These are phyloP conservation scores for Verticillium zaregamsianum DNA, from an alignment of 2,329 filamentous ascomycete species.

Conservation along the genomic window DNA sequence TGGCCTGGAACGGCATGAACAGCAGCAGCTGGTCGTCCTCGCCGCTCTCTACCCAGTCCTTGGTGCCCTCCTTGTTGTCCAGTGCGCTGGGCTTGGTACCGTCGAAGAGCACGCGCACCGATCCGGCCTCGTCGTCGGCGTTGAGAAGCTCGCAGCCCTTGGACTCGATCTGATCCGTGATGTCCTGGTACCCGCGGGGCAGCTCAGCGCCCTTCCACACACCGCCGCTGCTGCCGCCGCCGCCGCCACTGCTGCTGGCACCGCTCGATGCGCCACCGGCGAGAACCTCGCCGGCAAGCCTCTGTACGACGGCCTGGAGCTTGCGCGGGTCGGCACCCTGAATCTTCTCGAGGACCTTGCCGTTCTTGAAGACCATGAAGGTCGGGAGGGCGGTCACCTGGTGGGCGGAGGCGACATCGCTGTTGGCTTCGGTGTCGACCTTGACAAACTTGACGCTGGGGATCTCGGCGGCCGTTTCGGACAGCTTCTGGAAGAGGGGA, in stretches of 20 bases:
- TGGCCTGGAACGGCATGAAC: conserved; percentile 83
- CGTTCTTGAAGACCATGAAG: conserved; percentile 83
- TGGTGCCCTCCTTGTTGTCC: conserved; percentile 47
- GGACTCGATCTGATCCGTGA: conserved; percentile 77
- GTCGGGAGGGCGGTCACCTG: conserved; percentile 76
- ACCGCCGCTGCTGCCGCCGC: conserved; percentile 31
- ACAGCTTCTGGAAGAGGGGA: conserved; percentile 76
- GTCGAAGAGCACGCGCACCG: conserved; percentile 72
- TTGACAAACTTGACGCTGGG: conserved; percentile 79
- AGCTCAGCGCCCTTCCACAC: conserved; percentile 71
- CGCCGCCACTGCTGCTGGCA: conserved; percentile 34
- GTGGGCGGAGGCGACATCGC: conserved; percentile 70
- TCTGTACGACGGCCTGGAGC: conserved; percentile 67
- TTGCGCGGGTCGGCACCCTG: conserved; percentile 69
- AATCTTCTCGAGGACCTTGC: conserved; percentile 62
- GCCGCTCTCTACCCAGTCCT: conserved; percentile 93
- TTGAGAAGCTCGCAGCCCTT: conserved; percentile 85
- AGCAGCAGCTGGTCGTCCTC: conserved; percentile 96
- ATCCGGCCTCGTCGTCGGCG: conserved; percentile 70
- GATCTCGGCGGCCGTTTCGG: conserved; percentile 64
- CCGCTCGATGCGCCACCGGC: conserved; percentile 19
- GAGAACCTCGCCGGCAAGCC: conserved; percentile 64
- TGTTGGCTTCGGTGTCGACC: conserved; percentile 76
- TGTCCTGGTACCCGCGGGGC: conserved; percentile 77
- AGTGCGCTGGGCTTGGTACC: conserved; percentile 60